phyloP scores from a whole-genome alignment of 192 early-diverging fungal species.

The Entomortierella chlamydospora region DNA sequence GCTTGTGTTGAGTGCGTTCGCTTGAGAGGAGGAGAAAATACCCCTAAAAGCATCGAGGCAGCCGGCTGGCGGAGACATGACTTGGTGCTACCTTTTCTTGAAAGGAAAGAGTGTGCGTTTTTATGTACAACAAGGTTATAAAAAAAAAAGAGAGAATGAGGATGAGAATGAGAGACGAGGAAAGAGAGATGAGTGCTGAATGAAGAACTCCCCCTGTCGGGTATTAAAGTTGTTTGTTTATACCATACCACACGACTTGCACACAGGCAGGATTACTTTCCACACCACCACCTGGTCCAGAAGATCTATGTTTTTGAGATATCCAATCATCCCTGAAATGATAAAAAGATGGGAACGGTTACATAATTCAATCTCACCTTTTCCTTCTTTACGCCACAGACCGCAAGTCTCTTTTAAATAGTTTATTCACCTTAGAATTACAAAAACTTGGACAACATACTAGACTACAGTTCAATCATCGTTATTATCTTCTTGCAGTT shows the following conservation, averaged over 20 bases:
- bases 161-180: background rate
- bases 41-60: conserved; percentile 40
- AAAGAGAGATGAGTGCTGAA: background rate
- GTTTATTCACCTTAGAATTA: background rate
- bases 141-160: background rate
- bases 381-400: background rate
- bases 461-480: background rate
- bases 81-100: background rate
- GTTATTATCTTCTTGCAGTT: conserved; percentile 21
- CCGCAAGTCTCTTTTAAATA: background rate
- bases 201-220: background rate
- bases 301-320: too few species aligned
- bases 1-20: background rate
- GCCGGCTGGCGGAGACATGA: conserved; percentile 21
- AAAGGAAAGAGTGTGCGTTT: background rate
- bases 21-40: conserved; percentile 18
- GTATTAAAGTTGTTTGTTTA: background rate
- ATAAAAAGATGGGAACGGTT: background rate
- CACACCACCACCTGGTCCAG: too few species aligned
- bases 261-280: too few species aligned
- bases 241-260: background rate
- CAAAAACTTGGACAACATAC: background rate
- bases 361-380: background rate
- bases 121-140: too few species aligned
- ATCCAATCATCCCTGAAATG: too few species aligned